These are phyloP conservation scores for Talaromyces piceae DNA, from an alignment of 2,329 filamentous ascomycete species.

Conservation along the genomic window DNA sequence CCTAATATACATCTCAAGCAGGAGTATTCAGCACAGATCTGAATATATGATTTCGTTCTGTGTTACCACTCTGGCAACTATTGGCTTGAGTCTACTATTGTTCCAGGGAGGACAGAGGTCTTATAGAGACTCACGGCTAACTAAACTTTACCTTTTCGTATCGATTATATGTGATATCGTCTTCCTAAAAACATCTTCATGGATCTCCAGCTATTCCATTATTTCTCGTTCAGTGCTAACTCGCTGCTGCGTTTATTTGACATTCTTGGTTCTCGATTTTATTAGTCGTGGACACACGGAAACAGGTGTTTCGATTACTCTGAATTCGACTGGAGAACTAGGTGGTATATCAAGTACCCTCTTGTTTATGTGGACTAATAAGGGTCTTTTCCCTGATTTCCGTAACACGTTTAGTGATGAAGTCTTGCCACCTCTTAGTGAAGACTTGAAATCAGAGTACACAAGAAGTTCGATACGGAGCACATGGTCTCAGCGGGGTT, in stretches of 20 bases:
- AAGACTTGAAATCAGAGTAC: slow-evolving; percentile 1
- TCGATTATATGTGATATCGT: slow-evolving; percentile 6
- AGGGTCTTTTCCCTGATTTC: slow-evolving; percentile 2
- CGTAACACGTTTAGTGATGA: background rate
- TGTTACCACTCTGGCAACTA: slow-evolving; percentile 1
- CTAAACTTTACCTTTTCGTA: slow-evolving; percentile 4
- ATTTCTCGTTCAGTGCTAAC: background rate
- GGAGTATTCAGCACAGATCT: background rate
- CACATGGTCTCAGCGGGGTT: slow-evolving; percentile 4
- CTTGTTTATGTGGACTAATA: slow-evolving; percentile 6
- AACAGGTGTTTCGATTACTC: background rate
- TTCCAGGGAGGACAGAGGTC: slow-evolving; percentile 1
- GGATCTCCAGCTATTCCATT: background rate
- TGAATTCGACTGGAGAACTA: slow-evolving; percentile 1
- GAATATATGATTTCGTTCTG: background rate
- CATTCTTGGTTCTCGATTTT: slow-evolving; percentile 3
- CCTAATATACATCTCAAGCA: background rate
- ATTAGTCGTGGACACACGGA: background rate
- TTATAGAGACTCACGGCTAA: slow-evolving; percentile 1
- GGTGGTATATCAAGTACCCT: background rate
- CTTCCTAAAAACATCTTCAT: background rate
- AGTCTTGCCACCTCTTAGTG: slow-evolving; percentile 1
- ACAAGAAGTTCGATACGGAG: slow-evolving; percentile 2
- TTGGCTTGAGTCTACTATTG: slow-evolving; percentile 2
- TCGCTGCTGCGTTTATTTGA: background rate